phyloP scores from a whole-genome alignment of 75 land plant species.

The Sequoia sempervirens region DNA sequence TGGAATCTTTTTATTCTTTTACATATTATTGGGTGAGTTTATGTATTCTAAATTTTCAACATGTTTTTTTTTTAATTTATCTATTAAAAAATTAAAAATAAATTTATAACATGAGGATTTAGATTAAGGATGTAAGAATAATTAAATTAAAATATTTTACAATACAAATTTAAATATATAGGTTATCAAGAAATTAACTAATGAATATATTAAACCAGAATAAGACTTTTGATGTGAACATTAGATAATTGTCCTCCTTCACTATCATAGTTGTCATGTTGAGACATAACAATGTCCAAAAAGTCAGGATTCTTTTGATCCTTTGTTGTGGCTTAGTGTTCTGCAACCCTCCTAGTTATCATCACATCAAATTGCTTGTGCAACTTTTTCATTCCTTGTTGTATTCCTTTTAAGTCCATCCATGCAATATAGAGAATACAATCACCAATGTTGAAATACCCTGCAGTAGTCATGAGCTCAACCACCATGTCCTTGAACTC shows the following conservation, averaged over 20 bases:
- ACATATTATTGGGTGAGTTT: too few relatives aligned
- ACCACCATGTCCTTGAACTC: conserved; percentile 12
- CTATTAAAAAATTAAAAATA: too few relatives aligned
- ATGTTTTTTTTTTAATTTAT: too few relatives aligned
- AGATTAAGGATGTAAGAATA: too few relatives aligned
- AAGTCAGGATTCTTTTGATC: background rate
- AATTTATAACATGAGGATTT: too few relatives aligned
- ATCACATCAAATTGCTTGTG: background rate
- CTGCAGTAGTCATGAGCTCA: conserved; percentile 2
- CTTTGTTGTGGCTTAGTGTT: background rate
- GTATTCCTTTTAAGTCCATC: conserved; percentile 9
- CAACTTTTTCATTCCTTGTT: background rate
- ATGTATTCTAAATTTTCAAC: too few relatives aligned
- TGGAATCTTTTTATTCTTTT: too few relatives aligned
- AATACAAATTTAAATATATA: too few relatives aligned
- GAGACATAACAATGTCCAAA: background rate
- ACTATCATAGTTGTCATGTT: background rate
- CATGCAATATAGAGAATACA: background rate
- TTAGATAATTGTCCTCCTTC: background rate
- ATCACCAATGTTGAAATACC: conserved; percentile 4
- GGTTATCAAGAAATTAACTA: too few relatives aligned
- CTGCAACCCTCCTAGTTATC: background rate
- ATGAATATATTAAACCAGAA: background rate
- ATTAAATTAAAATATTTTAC: too few relatives aligned
- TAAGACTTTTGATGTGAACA: background rate